Percentiles rank a stretch among this genome's conserved stretches.
phyloP scores from a whole-genome alignment of 1,284 basidiomycete species.

The Porogramme epimiltina region DNA sequence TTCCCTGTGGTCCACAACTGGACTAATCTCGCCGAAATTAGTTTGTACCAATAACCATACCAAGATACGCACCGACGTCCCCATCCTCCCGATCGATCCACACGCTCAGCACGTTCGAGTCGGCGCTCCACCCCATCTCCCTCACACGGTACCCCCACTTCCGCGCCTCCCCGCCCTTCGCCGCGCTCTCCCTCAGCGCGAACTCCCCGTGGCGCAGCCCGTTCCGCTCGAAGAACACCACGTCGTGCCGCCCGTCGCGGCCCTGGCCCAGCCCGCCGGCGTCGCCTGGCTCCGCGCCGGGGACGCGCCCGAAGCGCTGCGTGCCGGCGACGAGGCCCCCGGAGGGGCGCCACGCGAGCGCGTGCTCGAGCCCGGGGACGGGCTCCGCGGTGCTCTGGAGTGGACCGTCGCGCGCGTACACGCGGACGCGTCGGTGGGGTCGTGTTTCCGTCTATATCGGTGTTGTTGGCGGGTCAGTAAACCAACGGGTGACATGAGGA shows the following conservation, averaged over 20 bases:
- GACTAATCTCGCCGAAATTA: slow-evolving; percentile 49
- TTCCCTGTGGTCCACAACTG: slow-evolving; percentile 97
- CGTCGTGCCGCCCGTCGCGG: slow-evolving; percentile 73
- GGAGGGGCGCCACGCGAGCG: slow-evolving; percentile 85
- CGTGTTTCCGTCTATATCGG: slow-evolving; percentile 17
- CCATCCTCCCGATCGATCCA: slow-evolving; percentile 77
- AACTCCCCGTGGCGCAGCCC: slow-evolving; percentile 94
- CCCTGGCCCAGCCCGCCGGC: slow-evolving; percentile 71
- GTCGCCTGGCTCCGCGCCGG: slow-evolving; percentile 31
- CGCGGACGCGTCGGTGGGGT: slow-evolving; percentile 63
- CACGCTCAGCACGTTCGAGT: slow-evolving; percentile 84
- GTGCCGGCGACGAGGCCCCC: slow-evolving; percentile 86
- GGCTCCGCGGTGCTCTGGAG: slow-evolving; percentile 88
- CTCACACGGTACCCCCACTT: slow-evolving; percentile 71
- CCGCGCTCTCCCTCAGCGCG: slow-evolving; percentile 54
- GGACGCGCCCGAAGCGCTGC: slow-evolving; percentile 66
- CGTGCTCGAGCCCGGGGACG: slow-evolving; percentile 81
- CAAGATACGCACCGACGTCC: slow-evolving; percentile 57
- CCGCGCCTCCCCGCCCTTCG: slow-evolving; percentile 11
- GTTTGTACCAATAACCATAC: background rate
- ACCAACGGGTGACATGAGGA: background rate
- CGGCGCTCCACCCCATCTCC: slow-evolving; percentile 87
- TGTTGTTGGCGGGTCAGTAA: background rate
- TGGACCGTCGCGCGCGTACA: slow-evolving; percentile 79
- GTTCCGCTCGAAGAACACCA: slow-evolving; percentile 96